These are phyloP conservation scores for Eragrostis curvula DNA, from an alignment of 176 grass and related monocot genomes.

Conservation along the genomic window DNA sequence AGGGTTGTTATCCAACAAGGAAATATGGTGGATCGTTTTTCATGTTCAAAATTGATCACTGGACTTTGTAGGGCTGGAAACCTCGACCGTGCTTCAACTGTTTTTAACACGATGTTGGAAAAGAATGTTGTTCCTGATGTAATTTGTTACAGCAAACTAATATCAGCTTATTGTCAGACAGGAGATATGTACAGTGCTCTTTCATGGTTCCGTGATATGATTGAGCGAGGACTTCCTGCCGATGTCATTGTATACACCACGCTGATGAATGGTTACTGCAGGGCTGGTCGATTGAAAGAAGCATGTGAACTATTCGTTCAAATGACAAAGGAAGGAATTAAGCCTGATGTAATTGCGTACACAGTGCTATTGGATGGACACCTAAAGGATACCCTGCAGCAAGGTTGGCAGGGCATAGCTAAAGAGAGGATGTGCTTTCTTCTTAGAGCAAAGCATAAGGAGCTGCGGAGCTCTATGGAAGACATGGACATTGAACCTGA, in stretches of 20 bases:
- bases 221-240: conserved; percentile 38
- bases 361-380: conserved; percentile 47
- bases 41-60: not conserved
- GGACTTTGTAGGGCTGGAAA: conserved; percentile 57
- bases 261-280: conserved; percentile 77
- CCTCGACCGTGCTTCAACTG: not conserved
- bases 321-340: conserved; percentile 47
- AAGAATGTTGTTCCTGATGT: not conserved
- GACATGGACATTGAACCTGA: conserved; percentile 57
- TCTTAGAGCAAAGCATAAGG: conserved; percentile 47
- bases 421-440: conserved; percentile 50
- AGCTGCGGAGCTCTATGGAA: conserved; percentile 52
- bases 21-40: conserved; percentile 54
- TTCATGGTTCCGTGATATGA: conserved; percentile 24
- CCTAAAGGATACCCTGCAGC: conserved; percentile 40
- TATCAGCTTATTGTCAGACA: conserved; percentile 14
- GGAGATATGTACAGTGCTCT: conserved; percentile 19
- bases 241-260: conserved; percentile 55
- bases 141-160: not conserved
- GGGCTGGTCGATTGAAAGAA: conserved; percentile 47
- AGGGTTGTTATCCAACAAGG: conserved; percentile 57
- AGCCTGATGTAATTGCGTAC: conserved; percentile 26
- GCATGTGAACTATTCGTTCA: conserved; percentile 60
- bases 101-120: not conserved
- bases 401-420: conserved; percentile 35